A percentile compares a stretch with the other conserved stretches of the same genome.
Evolutionary conservation across 2,329 filamentous ascomycete genomes (phyloP).

Genomic region (Paraphoma chrysanthemicola): DNA sequence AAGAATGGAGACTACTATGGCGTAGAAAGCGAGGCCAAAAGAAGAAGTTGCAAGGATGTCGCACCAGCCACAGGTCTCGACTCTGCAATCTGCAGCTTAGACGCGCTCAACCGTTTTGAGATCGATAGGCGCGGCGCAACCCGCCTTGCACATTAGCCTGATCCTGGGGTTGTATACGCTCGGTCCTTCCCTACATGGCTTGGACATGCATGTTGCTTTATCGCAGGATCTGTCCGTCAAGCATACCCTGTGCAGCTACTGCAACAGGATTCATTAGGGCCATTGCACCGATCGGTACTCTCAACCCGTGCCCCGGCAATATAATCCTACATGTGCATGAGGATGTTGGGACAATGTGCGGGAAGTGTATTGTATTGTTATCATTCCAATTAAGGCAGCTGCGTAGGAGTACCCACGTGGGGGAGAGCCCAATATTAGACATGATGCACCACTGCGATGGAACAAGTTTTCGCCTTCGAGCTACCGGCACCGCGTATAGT

Average conservation of each 20-base stretch:
- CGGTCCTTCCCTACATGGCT: background rate
- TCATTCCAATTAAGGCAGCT: background rate
- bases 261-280: background rate
- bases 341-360: background rate
- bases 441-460: background rate
- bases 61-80: slow-evolving; percentile 1
- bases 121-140: background rate
- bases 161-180: background rate
- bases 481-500: background rate
- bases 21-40: slow-evolving; percentile 1
- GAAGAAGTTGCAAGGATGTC: slow-evolving; percentile 2
- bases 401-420: background rate
- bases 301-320: background rate
- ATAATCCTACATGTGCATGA: slow-evolving; percentile 1
- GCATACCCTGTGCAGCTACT: background rate
- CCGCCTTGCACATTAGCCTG: background rate
- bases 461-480: background rate
- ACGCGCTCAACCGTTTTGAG: background rate
- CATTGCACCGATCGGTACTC: background rate
- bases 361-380: background rate
- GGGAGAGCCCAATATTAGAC: background rate
- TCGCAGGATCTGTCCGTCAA: background rate
- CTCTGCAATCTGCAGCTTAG: background rate
- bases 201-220: background rate
- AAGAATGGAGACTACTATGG: background rate